These are phyloP conservation scores for Lipomyces kockii DNA, from an alignment of 805 yeast species.

Conservation along the genomic window DNA sequence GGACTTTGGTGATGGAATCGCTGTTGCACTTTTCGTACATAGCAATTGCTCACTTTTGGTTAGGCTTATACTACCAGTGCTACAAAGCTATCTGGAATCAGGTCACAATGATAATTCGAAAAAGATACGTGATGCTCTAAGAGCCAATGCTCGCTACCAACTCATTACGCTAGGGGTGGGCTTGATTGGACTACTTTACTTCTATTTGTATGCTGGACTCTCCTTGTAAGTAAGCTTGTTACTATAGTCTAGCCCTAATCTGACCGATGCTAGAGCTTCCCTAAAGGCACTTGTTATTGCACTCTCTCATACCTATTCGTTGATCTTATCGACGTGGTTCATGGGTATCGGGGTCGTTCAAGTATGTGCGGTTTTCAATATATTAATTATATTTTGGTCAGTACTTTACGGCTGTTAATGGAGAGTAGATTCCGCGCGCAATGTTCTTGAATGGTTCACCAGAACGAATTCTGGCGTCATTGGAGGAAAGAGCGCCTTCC, in stretches of 20 bases:
- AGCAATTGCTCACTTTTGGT: not conserved
- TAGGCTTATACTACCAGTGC: conserved; percentile 61
- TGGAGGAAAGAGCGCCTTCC: conserved; percentile 61
- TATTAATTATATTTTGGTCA: no score
- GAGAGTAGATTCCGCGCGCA: conserved; percentile 57
- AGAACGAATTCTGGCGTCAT: conserved; percentile 45
- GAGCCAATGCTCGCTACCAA: conserved; percentile 64
- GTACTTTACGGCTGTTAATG: not conserved
- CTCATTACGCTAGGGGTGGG: conserved; percentile 59
- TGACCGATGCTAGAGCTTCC: conserved; percentile 44
- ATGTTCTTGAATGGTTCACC: conserved; percentile 47
- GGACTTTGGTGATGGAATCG: not conserved
- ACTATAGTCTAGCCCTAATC: not conserved
- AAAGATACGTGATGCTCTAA: conserved; percentile 61
- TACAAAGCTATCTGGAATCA: conserved; percentile 73
- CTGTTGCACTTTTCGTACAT: not conserved
- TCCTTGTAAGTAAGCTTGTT: conserved; percentile 43
- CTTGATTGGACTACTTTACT: conserved; percentile 60
- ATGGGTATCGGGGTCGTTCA: conserved; percentile 81
- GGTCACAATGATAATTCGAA: conserved; percentile 60
- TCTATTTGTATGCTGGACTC: conserved; percentile 60
- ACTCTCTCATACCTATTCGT: conserved; percentile 73
- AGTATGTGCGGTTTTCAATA: conserved; percentile 28
- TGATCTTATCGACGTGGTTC: conserved; percentile 76
- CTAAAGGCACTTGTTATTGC: conserved; percentile 74